These are phyloP conservation scores for Neurospora sp. DNA, from an alignment of 2,329 filamentous ascomycete species.

Conservation along the genomic window DNA sequence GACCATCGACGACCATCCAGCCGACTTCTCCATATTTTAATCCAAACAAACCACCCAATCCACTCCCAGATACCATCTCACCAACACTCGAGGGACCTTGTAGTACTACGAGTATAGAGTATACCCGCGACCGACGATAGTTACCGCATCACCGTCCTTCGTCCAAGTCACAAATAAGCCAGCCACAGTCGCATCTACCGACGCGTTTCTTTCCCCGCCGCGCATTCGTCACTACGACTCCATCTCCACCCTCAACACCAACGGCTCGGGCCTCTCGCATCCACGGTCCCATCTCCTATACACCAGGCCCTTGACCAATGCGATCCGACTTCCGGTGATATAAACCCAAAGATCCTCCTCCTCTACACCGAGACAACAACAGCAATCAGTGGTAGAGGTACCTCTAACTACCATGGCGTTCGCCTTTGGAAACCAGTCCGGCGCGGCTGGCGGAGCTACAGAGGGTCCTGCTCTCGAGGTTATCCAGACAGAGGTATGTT, in stretches of 20 bases:
- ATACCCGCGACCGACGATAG: neutral
- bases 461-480: constrained; percentile 60
- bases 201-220: neutral
- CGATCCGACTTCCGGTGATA: constrained; percentile 18
- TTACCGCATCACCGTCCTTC: neutral
- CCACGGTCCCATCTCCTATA: neutral
- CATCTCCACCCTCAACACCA: constrained; percentile 3
- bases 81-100: neutral
- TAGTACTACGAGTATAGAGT: neutral
- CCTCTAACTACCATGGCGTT: constrained; percentile 46
- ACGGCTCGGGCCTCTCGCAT: neutral
- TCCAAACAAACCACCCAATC: neutral
- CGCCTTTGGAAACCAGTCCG: constrained; percentile 39
- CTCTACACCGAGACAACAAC: constrained; percentile 8
- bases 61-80: neutral
- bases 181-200: neutral
- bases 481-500: constrained; percentile 70
- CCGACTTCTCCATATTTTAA: neutral
- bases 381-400: neutral
- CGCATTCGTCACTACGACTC: neutral
- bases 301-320: constrained; percentile 11
- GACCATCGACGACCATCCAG: neutral
- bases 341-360: constrained; percentile 14
- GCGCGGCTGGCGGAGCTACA: constrained; percentile 27
- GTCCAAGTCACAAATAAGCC: neutral